Evolutionary conservation across 495 filamentous ascomycete genomes (phyloP).

Genomic region (Penicillium atrosanguineum): DNA sequence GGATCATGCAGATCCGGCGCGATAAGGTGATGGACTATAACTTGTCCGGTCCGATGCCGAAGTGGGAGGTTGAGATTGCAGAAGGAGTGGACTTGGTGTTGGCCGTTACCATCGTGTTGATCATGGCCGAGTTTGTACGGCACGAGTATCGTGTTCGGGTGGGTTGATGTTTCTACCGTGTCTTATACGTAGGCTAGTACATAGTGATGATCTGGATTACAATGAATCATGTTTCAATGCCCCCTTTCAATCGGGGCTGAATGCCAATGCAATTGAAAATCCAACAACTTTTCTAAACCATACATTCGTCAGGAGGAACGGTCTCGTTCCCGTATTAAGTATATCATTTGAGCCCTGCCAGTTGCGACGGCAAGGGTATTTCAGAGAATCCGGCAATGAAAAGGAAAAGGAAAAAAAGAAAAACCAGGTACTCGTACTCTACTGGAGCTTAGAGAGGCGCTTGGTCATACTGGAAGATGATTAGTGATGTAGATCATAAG

Average conservation of each 20-base stretch:
- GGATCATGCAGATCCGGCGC: slow-evolving; percentile 19
- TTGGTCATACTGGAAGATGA: slow-evolving; percentile 51
- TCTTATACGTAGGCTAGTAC: neutral
- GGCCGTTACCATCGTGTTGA: slow-evolving; percentile 23
- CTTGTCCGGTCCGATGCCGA: slow-evolving; percentile 8
- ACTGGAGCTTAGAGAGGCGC: slow-evolving; percentile 41
- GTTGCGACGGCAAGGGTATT: neutral
- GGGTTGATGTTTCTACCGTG: neutral
- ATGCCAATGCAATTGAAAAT: slow-evolving; percentile 4
- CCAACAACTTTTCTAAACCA: slow-evolving; percentile 23
- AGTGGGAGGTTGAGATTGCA: slow-evolving; percentile 26
- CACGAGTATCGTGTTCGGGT: slow-evolving; percentile 14
- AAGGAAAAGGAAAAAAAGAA: slow-evolving; percentile 4
- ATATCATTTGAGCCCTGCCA: slow-evolving; percentile 8
- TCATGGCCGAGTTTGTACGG: slow-evolving; percentile 21
- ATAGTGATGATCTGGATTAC: neutral
- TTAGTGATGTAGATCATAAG: neutral
- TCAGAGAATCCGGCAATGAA: neutral
- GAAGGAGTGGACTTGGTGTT: slow-evolving; percentile 29
- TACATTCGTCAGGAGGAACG: slow-evolving; percentile 27
- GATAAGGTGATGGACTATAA: slow-evolving; percentile 16
- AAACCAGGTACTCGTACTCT: slow-evolving; percentile 6
- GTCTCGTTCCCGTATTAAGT: slow-evolving; percentile 18
- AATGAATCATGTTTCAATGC: neutral
- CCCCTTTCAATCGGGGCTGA: neutral